Evolutionary conservation across 164 flowering plant species (phyloP), one percentile per base, ranked within the genome.

Genomic region (Santalum album): DNA sequence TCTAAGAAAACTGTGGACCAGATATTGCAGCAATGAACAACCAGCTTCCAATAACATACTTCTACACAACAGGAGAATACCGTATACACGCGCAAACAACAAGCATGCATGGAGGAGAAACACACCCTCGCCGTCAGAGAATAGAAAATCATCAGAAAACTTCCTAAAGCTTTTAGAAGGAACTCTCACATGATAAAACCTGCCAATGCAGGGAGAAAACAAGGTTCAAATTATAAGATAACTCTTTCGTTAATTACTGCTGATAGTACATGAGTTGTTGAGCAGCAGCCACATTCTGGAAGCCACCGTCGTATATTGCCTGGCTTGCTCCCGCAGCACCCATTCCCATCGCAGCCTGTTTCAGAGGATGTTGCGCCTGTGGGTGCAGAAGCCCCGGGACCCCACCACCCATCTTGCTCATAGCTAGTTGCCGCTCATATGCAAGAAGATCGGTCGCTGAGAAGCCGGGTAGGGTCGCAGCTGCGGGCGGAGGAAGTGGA

Each of bases 191-290:
- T n/a, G n/a, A n/a, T n/a, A 47, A 55, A 42, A 7, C 54, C 56
- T 46, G 64, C 57, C 40, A 58, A 39, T 22, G 56, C 55, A 55
- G 53, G 52, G 26, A 57, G 20, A 55, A 5, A 12, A 38, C 14
- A 47, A 34, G 11, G 52, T 21, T 29, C 6, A 12, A 19, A 57
- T 7, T 32, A 23, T 35, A 12, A n/a, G 10, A 18, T 2, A 5
- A 49, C 3, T 14, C 35, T 23, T 2, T 17, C 7, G 36, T 11
- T 9, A 21, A 7, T 19, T 35, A 51, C 64, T 62, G 75, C 71
- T 82, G 89, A 65, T 89, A 92, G 60, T 92, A 92, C 95, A 91
- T 82, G 62, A 83, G 79, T 54, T 85, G 97, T 73, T 86, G 97
- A 12, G 81, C 81, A 3, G 84, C 86, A 53, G 86, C 87, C 62